Conservation (phyloP, 2,329 filamentous ascomycete genomes). For the Aspergillus fijiensis region DNA sequence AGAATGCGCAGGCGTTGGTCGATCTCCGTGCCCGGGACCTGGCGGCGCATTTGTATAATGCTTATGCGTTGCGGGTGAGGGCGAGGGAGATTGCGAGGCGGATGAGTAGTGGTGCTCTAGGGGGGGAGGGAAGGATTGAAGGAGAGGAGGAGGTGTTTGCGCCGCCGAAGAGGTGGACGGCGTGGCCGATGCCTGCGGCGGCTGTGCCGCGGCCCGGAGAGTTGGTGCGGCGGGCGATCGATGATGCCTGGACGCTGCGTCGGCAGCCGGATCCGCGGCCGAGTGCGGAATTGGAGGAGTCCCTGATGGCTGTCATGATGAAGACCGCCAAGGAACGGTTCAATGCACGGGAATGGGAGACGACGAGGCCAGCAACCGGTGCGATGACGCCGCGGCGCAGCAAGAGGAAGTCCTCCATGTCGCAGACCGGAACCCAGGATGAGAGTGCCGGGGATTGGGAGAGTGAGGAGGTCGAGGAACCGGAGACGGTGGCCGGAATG, state of each 20-base stretch:
- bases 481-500: neutral
- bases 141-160: conserved; percentile 32
- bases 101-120: neutral
- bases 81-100: conserved; percentile 18
- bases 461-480: conserved; percentile 18
- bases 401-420: neutral
- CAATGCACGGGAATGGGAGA: conserved; percentile 38
- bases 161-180: conserved; percentile 67
- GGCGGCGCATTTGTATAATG: conserved; percentile 74
- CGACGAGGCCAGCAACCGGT: neutral
- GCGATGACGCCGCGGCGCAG: neutral
- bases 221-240: conserved; percentile 47
- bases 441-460: conserved; percentile 23
- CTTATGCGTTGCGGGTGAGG: conserved; percentile 64
- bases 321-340: conserved; percentile 68
- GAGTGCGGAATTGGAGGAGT: conserved; percentile 66
- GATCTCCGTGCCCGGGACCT: conserved; percentile 66
- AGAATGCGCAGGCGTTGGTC: conserved; percentile 63
- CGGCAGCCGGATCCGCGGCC: conserved; percentile 48
- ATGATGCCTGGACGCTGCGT: conserved; percentile 55
- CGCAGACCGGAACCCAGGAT: conserved; percentile 13
- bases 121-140: neutral
- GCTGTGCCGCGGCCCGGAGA: conserved; percentile 62
- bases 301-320: conserved; percentile 65
- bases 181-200: conserved; percentile 72